Evolutionary conservation across 805 yeast species (phyloP), one percentile per base, ranked within the genome.

Genomic region (Ogataea glucozyma): DNA sequence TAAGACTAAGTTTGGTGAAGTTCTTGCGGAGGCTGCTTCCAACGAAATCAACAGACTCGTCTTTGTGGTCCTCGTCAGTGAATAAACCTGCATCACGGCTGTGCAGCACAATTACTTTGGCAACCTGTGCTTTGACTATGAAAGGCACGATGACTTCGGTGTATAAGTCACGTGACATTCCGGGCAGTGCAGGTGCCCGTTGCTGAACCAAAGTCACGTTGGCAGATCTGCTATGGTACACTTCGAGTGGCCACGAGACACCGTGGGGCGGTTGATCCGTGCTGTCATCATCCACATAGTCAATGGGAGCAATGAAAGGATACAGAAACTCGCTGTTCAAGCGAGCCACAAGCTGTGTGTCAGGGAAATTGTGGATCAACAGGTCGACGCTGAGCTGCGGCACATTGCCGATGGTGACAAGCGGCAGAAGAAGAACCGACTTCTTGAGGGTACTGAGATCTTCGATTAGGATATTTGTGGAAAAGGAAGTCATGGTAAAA

Each of bases 221-320:
- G 31, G 58, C 54, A 2, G 49, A 43, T 1, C 63, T 59, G 48
- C 72, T 70, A 49, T 65, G 64, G 60, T 78, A 85, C 2, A 88
- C 72, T 54, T 90, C 96, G 21, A 86, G 58, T 0, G 85, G 78
- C 1, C 85, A 77, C 2, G 54, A 38, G 1, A 57, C 47, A 13
- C 54, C 57, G 6, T 31, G 13, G 0, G 85, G 72, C 3, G 78
- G 61, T 12, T 17, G n/a, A n/a, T n/a, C 21, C 1, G 78, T 79
- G 0, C 31, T 21, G n/a, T 55, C 55, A 20, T 44, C 26, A 18
- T 38, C 50, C 16, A 24, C 57, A 44, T 67, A 68, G 57, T 88
- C 97, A 10, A 75, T 66, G 1, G 97, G 95, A 0, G 96, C 85
- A 0, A 83, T 81, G 65, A 91, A 88, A 3, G 98, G 96, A 57